Evolutionary conservation across 208 protist genomes (phyloP), one percentile per base, ranked within the genome.

Genomic region (Blastocrithidia nonstop): DNA sequence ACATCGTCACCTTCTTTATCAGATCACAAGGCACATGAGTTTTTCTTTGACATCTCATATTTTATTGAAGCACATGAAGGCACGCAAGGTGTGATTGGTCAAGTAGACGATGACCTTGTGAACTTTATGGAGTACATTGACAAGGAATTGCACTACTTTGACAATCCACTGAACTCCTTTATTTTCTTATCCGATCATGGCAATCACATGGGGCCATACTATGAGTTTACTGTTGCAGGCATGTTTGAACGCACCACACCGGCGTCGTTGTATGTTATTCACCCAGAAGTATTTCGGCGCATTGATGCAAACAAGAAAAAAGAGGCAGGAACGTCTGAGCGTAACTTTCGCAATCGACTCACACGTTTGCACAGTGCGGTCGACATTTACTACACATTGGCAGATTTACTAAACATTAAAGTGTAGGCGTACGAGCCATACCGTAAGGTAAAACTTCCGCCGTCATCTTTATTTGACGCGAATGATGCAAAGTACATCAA

Each of bases 151-250:
- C 26, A 32, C 35, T 86, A 78, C 45, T 86, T 86, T 50, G 65
- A 74, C 33, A 52, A 80, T 41, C 67, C 71, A 11, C 63, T 51
- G 3, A 86, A 86, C 52, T 61, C 59, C 1, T 56, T 86, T 17
- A 23, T 86, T 11, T 15, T 86, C 19, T 29, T 59, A 2, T 43
- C 57, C 8, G 71, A 86, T 38, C 76, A 81, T 39, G 76, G 76
- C 2, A 81, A 69, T 44, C 62, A 80, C 50, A 86, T 86, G 76
- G 76, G 76, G 0, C 64, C 47, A 39, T 80, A 86, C 50, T 65
- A 53, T 32, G 69, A 66, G 32, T 64, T 64, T 38, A 69, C 61
- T 13, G 9, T 46, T 32, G 63, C 71, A 1, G 76, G 76, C 2
- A n/a, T 62, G 39, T 55, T 81, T 6, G 76, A 86, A 50, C 60